These are phyloP conservation scores for Citrus inodora DNA, from an alignment of 345 rosid species.

Conservation along the genomic window DNA sequence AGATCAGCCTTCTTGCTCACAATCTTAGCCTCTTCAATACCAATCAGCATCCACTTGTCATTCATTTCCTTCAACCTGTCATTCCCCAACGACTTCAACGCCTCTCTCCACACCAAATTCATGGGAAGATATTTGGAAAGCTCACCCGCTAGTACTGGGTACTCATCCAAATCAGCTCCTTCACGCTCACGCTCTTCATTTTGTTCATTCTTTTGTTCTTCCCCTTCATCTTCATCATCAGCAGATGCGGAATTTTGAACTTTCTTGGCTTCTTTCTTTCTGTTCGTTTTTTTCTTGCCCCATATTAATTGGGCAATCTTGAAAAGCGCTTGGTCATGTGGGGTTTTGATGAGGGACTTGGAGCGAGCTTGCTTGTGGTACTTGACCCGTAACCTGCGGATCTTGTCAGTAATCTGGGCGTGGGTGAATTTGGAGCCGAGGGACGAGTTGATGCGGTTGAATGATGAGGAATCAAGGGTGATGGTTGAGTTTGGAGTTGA, in stretches of 20 bases:
- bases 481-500: not conserved
- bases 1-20: conserved; percentile 31
- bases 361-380: conserved; percentile 26
- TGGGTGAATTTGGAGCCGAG: conserved; percentile 23
- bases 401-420: conserved; percentile 27
- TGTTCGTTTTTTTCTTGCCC: conserved; percentile 19
- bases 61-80: conserved; percentile 28
- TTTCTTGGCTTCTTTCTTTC: not conserved
- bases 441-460: conserved; percentile 16
- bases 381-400: conserved; percentile 26
- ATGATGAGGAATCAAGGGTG: conserved; percentile 5
- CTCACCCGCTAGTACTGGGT: conserved; percentile 23
- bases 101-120: conserved; percentile 18
- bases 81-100: conserved; percentile 19
- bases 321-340: conserved; percentile 23
- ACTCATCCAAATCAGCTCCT: conserved; percentile 16
- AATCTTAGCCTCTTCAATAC: conserved; percentile 30
- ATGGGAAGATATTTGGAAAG: conserved; percentile 8
- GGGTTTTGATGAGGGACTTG: conserved; percentile 29
- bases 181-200: not conserved
- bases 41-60: conserved; percentile 23
- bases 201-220: not conserved
- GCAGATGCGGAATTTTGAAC: not conserved
- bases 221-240: not conserved
- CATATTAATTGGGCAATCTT: conserved; percentile 22